Evolutionary conservation across 306 rosid genomes (phyloP).

Genomic region (Cucumis cinereus): DNA sequence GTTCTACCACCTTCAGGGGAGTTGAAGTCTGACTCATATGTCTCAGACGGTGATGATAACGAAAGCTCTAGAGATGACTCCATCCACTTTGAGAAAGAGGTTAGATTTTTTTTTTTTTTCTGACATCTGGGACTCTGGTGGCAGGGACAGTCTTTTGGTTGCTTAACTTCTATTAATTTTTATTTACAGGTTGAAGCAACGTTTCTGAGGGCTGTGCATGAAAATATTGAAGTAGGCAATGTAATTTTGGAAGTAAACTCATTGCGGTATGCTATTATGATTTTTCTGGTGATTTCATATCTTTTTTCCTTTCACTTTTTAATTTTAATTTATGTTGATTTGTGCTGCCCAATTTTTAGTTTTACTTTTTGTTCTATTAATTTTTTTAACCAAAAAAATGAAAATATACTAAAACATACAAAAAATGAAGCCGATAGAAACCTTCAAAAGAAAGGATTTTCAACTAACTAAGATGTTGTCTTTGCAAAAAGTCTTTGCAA

Average conservation of each 20-base stretch:
- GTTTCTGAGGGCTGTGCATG: constrained; percentile 79
- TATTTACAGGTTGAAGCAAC: constrained; percentile 86
- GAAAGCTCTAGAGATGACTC: constrained; percentile 56
- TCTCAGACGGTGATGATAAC: constrained; percentile 54
- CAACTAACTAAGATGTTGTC: too few species aligned
- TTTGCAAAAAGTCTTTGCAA: too few species aligned
- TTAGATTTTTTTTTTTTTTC: constrained; percentile 8
- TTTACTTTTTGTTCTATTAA: background rate
- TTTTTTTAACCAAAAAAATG: background rate
- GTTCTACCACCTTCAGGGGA: constrained; percentile 79
- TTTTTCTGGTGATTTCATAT: background rate
- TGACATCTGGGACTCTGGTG: background rate
- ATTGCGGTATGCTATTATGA: constrained; percentile 42
- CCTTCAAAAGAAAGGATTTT: too few species aligned
- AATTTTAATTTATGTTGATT: too few species aligned
- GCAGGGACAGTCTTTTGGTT: background rate
- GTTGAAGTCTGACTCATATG: constrained; percentile 43
- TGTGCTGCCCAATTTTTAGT: background rate
- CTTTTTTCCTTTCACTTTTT: background rate
- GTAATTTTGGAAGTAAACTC: constrained; percentile 78
- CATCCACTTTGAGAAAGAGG: constrained; percentile 72
- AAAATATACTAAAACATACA: too few species aligned
- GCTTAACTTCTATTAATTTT: background rate
- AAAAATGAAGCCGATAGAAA: too few species aligned
- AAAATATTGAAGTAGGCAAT: constrained; percentile 61